A percentile compares a stretch with the other conserved stretches of the same genome.
Conservation (phyloP, 345 rosid genomes). For the Gossypium mustelinum region DNA sequence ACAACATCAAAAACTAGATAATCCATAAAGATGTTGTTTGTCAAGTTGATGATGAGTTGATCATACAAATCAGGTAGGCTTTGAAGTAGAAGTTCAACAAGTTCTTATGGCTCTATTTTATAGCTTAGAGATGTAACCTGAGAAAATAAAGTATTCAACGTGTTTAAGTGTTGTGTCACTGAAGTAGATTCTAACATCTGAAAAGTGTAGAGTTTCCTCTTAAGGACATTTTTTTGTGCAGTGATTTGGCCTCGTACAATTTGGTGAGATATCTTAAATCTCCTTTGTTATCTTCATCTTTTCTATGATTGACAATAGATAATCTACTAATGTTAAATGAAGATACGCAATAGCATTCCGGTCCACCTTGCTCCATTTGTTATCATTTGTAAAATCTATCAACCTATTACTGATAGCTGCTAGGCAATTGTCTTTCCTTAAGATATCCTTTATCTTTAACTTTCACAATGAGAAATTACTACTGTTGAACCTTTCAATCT, state of each 20-base stretch:
- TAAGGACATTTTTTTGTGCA: too few species aligned
- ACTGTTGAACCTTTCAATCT: too few species aligned
- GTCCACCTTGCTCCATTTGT: too few species aligned
- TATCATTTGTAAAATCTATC: too few species aligned
- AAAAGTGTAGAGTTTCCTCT: neutral
- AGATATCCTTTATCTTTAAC: too few species aligned
- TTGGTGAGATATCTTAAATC: neutral
- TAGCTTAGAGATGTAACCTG: neutral
- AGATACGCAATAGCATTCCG: too few species aligned
- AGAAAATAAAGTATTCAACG: neutral
- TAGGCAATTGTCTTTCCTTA: too few species aligned
- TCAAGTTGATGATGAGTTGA: neutral
- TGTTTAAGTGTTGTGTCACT: neutral
- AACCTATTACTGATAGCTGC: too few species aligned
- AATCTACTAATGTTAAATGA: neutral
- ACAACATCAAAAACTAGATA: neutral
- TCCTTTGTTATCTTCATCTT: neutral
- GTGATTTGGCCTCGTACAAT: neutral
- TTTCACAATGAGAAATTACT: too few species aligned
- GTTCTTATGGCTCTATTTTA: neutral
- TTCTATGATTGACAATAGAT: neutral
- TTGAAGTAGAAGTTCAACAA: neutral
- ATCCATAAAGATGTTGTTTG: too few species aligned
- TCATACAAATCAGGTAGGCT: neutral
- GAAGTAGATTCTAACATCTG: neutral